phyloP scores from a whole-genome alignment of 345 rosid genomes.

The Citrus mangshanensis region DNA sequence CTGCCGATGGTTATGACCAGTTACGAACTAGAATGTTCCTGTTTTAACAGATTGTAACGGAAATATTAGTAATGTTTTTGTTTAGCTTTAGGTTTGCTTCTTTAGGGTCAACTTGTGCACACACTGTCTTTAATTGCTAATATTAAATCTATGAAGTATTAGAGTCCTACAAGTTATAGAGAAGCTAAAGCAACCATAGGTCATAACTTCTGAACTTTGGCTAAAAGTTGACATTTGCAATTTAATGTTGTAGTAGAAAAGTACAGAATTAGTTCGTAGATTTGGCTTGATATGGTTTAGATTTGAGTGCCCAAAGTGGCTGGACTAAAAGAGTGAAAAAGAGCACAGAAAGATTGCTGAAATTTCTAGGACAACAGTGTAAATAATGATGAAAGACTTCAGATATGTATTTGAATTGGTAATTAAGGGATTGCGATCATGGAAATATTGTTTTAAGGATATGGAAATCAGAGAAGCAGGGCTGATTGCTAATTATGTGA shows the following conservation, averaged over 20 bases:
- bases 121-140: not conserved
- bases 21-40: not conserved
- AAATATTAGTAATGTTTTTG: not conserved
- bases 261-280: not conserved
- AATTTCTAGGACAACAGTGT: not conserved
- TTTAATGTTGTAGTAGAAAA: not conserved
- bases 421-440: too few species aligned
- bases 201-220: not conserved
- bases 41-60: not conserved
- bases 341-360: not conserved
- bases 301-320: not conserved
- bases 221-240: not conserved
- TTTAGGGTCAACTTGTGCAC: not conserved
- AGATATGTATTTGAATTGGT: too few species aligned
- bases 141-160: not conserved
- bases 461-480: not conserved
- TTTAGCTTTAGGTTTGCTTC: not conserved
- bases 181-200: not conserved
- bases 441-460: not conserved
- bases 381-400: not conserved
- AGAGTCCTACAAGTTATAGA: not conserved
- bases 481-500: not conserved
- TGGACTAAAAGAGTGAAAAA: not conserved
- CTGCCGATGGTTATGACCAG: not conserved
- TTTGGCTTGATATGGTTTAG: not conserved